Evolutionary conservation across 495 filamentous ascomycete species (phyloP).

Genomic region (Aspergillus incahuasiensis): DNA sequence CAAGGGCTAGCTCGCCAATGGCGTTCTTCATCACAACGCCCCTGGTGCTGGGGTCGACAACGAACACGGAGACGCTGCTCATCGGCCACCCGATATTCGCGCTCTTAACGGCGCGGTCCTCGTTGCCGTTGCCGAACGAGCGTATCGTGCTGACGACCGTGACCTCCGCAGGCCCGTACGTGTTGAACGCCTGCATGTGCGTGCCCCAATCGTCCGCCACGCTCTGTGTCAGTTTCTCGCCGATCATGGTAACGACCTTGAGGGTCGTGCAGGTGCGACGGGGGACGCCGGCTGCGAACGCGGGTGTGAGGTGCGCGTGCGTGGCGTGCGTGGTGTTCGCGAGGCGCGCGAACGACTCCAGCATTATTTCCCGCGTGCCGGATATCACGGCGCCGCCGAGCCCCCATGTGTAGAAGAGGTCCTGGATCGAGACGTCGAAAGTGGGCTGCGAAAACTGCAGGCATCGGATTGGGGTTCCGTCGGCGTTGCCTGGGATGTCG

Average conservation of each 20-base stretch:
- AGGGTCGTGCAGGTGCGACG: slow-evolving; percentile 29
- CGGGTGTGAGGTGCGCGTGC: slow-evolving; percentile 37
- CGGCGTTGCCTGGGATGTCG: slow-evolving; percentile 25
- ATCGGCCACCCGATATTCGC: slow-evolving; percentile 36
- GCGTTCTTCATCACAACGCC: slow-evolving; percentile 32
- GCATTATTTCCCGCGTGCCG: slow-evolving; percentile 29
- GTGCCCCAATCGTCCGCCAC: slow-evolving; percentile 38
- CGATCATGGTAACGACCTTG: slow-evolving; percentile 87
- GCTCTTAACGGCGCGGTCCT: slow-evolving; percentile 26
- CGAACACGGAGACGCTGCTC: slow-evolving; percentile 30
- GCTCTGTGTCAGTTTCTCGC: slow-evolving; percentile 78
- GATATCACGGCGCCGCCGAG: slow-evolving; percentile 34
- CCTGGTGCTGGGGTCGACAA: slow-evolving; percentile 22
- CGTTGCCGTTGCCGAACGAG: slow-evolving; percentile 28
- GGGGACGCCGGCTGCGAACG: slow-evolving; percentile 29
- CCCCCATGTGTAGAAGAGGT: slow-evolving; percentile 39
- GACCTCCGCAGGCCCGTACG: slow-evolving; percentile 35
- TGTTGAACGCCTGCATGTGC: slow-evolving; percentile 31
- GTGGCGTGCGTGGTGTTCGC: slow-evolving; percentile 31
- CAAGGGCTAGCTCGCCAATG: slow-evolving; percentile 42
- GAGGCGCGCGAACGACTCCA: slow-evolving; percentile 30
- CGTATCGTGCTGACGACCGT: slow-evolving; percentile 35
- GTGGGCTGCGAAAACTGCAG: slow-evolving; percentile 37
- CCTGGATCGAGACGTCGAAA: slow-evolving; percentile 38
- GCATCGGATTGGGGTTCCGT: slow-evolving; percentile 25